Percentiles rank a stretch among this genome's conserved stretches.
Evolutionary conservation across 306 rosid genomes (phyloP).

Genomic region (Macrotyloma uniflorum): DNA sequence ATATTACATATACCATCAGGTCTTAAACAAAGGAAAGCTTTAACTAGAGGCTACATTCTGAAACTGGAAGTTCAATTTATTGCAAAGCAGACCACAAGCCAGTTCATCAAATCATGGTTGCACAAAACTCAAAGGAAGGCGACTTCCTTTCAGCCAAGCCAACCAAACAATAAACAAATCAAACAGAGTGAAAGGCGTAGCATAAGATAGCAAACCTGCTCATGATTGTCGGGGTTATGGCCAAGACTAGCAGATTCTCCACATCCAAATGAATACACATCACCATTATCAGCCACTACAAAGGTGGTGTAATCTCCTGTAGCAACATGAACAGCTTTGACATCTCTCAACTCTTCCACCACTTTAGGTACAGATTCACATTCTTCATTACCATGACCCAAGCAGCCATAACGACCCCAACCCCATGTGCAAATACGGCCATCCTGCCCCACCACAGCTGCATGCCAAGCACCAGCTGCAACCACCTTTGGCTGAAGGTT

Average conservation of each 20-base stretch:
- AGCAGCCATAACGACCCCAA: slow-evolving; percentile 89
- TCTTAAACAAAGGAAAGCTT: no score
- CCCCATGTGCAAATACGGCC: slow-evolving; percentile 96
- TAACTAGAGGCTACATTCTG: no score
- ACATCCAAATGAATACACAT: slow-evolving; percentile 81
- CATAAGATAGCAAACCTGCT: slow-evolving; percentile 55
- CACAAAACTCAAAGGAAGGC: not conserved
- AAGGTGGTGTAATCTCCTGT: slow-evolving; percentile 91
- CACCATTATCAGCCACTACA: slow-evolving; percentile 71
- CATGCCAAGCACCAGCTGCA: slow-evolving; percentile 94
- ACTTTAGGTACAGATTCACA: slow-evolving; percentile 79
- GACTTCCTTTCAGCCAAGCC: not conserved
- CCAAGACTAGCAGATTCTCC: slow-evolving; percentile 91
- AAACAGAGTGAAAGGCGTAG: not conserved
- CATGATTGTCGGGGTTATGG: slow-evolving; percentile 52
- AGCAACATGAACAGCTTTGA: slow-evolving; percentile 77
- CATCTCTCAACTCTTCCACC: slow-evolving; percentile 66
- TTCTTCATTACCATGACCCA: slow-evolving; percentile 88
- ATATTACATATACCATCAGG: no score
- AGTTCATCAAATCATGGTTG: not conserved
- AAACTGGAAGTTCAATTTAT: no score
- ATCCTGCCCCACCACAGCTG: slow-evolving; percentile 89
- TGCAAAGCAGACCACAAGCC: no score
- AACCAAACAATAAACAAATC: not conserved
- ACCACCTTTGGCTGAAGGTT: slow-evolving; percentile 77